Conservation (phyloP, 2,329 filamentous ascomycete genomes). For the Colletotrichum abscissum region DNA sequence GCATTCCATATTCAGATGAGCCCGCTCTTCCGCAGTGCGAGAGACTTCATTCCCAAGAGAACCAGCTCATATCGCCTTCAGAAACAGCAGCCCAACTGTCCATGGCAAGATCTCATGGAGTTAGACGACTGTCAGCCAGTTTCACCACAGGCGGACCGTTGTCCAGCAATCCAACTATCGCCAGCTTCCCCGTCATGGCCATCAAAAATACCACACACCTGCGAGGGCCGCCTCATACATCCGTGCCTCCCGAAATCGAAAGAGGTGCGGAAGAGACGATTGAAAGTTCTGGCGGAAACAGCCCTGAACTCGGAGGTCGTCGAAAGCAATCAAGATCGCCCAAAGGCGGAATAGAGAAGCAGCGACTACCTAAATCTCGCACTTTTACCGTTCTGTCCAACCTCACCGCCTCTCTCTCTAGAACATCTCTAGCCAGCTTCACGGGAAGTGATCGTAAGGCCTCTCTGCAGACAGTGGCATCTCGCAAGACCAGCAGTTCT, state of each 20-base stretch:
- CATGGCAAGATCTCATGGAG: not conserved
- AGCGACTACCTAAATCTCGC: constrained; percentile 53
- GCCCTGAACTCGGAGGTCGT: not conserved
- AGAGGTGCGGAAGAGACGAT: not conserved
- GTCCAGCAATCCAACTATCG: constrained; percentile 44
- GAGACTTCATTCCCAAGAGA: not conserved
- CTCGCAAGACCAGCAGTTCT: constrained; percentile 32
- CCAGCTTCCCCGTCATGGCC: constrained; percentile 42
- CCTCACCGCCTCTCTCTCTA: constrained; percentile 57
- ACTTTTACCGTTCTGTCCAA: constrained; percentile 58
- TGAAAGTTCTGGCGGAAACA: not conserved
- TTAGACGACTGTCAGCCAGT: constrained; percentile 44
- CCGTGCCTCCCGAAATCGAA: not conserved
- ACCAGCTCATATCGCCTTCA: not conserved
- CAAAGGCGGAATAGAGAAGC: constrained; percentile 4
- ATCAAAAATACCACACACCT: constrained; percentile 35
- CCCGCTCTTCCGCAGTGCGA: not conserved
- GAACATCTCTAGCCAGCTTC: constrained; percentile 35
- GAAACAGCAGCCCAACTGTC: not conserved
- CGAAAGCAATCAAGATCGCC: constrained; percentile 8
- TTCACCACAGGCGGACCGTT: constrained; percentile 41
- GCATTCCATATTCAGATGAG: not conserved
- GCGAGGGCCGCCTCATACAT: constrained; percentile 28
- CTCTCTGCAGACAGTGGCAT: constrained; percentile 1
- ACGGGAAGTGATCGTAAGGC: constrained; percentile 21